Conservation (phyloP, 2,329 filamentous ascomycete species). For the Talaromyces albobiverticillius region DNA sequence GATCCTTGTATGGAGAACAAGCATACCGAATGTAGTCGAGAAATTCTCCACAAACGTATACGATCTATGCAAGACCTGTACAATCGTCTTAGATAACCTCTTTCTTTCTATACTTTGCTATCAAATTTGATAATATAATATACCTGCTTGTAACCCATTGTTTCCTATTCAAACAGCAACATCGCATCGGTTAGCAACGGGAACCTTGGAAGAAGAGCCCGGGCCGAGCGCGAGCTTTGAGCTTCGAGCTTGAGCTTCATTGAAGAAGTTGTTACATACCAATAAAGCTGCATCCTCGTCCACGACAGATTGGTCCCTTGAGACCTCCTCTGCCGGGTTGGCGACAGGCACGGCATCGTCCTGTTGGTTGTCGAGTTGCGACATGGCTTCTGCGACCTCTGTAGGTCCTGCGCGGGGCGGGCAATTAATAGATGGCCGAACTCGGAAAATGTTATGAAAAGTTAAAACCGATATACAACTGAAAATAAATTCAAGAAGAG, state of each 20-base stretch:
- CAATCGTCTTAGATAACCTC: constrained; percentile 16
- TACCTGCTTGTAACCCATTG: constrained; percentile 57
- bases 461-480: neutral
- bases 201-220: neutral
- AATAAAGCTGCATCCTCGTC: constrained; percentile 16
- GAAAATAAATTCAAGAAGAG: neutral
- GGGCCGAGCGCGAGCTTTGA: neutral
- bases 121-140: neutral
- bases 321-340: constrained; percentile 8
- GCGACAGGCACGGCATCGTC: neutral
- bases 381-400: neutral
- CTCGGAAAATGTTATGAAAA: neutral
- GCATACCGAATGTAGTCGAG: constrained; percentile 56
- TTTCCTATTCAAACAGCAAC: constrained; percentile 35
- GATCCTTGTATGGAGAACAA: neutral
- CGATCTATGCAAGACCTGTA: constrained; percentile 55
- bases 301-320: constrained; percentile 9
- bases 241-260: neutral
- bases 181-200: constrained; percentile 10
- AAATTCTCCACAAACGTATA: constrained; percentile 60
- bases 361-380: constrained; percentile 1
- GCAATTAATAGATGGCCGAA: neutral
- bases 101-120: neutral
- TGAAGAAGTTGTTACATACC: no score
- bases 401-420: neutral